Percentiles rank a stretch among this genome's conserved stretches.
Conservation (phyloP, 768 basidiomycete species). For the Lanmaoa pseudosensibilis region DNA sequence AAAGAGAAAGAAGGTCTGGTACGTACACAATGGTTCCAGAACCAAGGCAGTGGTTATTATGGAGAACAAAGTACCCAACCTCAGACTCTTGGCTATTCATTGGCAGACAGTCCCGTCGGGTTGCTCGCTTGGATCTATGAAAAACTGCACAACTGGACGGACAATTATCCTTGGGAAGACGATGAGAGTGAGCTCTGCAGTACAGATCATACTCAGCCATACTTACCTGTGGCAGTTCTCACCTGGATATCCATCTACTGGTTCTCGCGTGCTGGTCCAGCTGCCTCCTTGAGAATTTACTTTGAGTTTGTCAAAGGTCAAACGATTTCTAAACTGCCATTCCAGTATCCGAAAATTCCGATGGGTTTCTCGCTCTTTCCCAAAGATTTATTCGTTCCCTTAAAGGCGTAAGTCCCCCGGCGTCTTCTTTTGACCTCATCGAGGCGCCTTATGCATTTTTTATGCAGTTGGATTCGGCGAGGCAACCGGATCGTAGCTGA, state of each 20-base stretch:
- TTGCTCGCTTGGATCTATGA: conserved; percentile 56
- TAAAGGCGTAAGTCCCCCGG: conserved; percentile 36
- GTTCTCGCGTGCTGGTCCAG: conserved; percentile 59
- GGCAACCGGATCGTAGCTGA: conserved; percentile 47
- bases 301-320: conserved; percentile 40
- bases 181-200: conserved; percentile 46
- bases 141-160: conserved; percentile 49
- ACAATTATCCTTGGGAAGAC: conserved; percentile 55
- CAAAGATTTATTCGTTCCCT: conserved; percentile 41
- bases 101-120: conserved; percentile 59
- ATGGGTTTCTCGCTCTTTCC: conserved; percentile 54
- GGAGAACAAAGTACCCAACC: conserved; percentile 42
- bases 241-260: conserved; percentile 61
- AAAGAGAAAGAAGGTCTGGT: conserved; percentile 27
- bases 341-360: conserved; percentile 35
- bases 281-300: conserved; percentile 59
- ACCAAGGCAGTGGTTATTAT: conserved; percentile 33
- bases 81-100: conserved; percentile 52
- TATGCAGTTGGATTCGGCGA: conserved; percentile 43
- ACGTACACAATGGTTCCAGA: conserved; percentile 18
- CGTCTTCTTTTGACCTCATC: not conserved
- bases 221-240: conserved; percentile 40
- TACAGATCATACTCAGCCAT: not conserved
- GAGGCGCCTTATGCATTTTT: not conserved
- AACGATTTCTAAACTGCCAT: accelerated